phyloP scores from a whole-genome alignment of 225 moss, liverwort and hornwort species.

The Marchantia paleacea region DNA sequence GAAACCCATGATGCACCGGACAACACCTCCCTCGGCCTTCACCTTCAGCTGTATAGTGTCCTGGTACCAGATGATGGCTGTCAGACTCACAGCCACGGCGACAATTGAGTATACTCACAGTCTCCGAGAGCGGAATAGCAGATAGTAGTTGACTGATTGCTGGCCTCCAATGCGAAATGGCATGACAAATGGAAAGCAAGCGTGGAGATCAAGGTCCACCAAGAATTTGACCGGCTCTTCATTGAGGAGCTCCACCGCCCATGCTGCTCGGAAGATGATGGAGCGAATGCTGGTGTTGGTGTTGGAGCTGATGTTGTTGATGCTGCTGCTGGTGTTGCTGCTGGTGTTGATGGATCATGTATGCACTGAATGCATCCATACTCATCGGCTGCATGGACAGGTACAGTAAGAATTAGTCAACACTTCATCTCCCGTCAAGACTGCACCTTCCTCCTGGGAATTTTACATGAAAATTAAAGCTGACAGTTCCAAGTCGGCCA shows the following conservation, averaged over 20 bases:
- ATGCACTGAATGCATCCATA: slow-evolving; percentile 67
- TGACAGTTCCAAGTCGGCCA: no score
- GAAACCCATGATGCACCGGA: slow-evolving; percentile 9
- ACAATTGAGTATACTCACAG: not conserved
- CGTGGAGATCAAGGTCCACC: not conserved
- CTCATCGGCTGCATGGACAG: slow-evolving; percentile 45
- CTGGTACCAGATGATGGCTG: not conserved
- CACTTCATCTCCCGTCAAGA: not conserved
- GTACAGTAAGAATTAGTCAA: not conserved
- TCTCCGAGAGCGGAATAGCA: not conserved
- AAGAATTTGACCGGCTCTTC: not conserved
- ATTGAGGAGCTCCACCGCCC: slow-evolving; percentile 33
- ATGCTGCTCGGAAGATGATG: slow-evolving; percentile 30
- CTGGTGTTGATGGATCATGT: slow-evolving; percentile 62
- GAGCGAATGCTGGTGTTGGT: slow-evolving; percentile 28
- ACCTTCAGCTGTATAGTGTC: not conserved
- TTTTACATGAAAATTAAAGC: not conserved
- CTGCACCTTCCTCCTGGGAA: not conserved
- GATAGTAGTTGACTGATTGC: not conserved
- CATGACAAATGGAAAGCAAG: not conserved
- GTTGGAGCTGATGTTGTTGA: slow-evolving; percentile 45
- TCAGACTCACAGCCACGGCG: not conserved
- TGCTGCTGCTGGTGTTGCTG: slow-evolving; percentile 53
- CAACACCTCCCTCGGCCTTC: slow-evolving; percentile 5
- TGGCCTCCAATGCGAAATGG: not conserved